A percentile compares a stretch with the other conserved stretches of the same genome.
Conservation (phyloP, 1,284 basidiomycete species). For the Malassezia globosa region DNA sequence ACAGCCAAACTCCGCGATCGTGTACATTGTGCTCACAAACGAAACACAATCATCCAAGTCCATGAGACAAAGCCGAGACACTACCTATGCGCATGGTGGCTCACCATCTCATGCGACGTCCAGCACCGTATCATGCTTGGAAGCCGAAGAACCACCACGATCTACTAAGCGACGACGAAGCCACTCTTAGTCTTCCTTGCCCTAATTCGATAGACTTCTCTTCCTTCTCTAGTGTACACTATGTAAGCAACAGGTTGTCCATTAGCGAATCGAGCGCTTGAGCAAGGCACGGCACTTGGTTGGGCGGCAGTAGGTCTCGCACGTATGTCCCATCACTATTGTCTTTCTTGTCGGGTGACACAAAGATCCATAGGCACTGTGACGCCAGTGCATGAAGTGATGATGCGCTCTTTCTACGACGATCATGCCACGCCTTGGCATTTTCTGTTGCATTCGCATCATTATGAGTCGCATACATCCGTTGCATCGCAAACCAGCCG, state of each 20-base stretch:
- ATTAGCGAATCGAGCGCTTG: conserved; percentile 9
- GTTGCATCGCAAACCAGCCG: conserved; percentile 11
- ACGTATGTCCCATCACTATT: neutral
- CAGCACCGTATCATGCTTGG: no score
- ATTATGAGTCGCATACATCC: neutral
- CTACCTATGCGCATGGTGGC: neutral
- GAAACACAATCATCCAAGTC: no score
- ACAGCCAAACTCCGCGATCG: no score
- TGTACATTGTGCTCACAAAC: no score
- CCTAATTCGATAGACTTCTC: no score
- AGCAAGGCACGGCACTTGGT: neutral
- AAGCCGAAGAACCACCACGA: no score
- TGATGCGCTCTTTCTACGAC: neutral
- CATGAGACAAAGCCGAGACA: no score
- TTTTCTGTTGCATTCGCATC: neutral
- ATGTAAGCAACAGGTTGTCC: conserved; percentile 1
- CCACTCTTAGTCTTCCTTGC: no score
- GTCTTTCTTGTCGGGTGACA: neutral
- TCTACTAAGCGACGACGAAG: neutral
- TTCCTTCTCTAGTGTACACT: neutral
- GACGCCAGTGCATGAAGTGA: conserved; percentile 11
- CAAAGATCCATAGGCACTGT: conserved; percentile 9
- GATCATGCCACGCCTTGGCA: neutral
- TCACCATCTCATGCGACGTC: no score
- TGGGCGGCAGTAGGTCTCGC: neutral